Evolutionary conservation across 805 yeast species (phyloP), one percentile per base, ranked within the genome.

Genomic region (Kodamaea kaohsiungensis): DNA sequence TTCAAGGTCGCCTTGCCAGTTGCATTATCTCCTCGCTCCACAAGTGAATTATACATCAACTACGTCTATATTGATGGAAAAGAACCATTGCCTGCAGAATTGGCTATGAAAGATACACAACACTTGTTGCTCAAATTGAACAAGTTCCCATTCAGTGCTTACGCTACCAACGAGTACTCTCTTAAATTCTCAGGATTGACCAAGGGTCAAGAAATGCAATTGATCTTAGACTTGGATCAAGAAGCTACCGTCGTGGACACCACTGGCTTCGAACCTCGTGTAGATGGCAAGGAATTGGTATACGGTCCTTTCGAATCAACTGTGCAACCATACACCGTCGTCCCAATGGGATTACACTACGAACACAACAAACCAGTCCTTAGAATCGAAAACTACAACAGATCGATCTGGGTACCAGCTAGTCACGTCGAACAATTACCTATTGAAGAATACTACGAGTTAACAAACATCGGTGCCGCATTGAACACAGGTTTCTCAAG

Each of bases 381-480:
- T 16, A 79, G 81, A 58, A 88, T 85, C 19, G 76, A 79, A 58
- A 77, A 74, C 55, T 77, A 91, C 56, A 76, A 82, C 55, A 82
- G 98, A 66, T 88, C 88, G 48, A 69, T 89, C 50, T 93, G 98
- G 98, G 76, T 92, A 50, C 93, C 97, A 2, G 96, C 91, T 59
- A 67, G 75, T 80, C 91, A 89, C 82, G 91, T 59, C 66, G 84
- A 61, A 70, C 89, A 51, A 65, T 88, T 55, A 81, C 90, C 67
- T 40, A 77, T 91, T 57, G 96, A 91, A 66, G 98, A 95, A 67
- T 85, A 86, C 65, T 92, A 91, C 67, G 93, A 91, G 72, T 62
- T 91, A 37, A 78, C 85, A 49, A 91, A 95, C 65, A 77, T 75
- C 43, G 98, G 88, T 30, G 96, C 96, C 2, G 73, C 76, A 57